Conservation (phyloP, 2,329 filamentous ascomycete species). For the Stemphylium lycopersici region DNA sequence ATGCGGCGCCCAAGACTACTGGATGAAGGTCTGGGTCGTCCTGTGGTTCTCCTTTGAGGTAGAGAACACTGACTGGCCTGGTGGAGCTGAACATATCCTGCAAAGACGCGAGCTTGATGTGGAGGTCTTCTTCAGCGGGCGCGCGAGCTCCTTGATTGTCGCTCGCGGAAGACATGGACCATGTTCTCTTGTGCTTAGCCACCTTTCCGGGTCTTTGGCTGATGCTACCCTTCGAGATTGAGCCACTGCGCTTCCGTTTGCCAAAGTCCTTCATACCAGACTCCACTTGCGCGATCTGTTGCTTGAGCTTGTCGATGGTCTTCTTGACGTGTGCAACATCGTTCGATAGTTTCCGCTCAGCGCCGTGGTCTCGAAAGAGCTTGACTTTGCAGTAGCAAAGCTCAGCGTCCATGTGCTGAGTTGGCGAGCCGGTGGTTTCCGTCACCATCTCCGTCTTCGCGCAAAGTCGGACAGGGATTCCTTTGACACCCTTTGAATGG, state of each 20-base stretch:
- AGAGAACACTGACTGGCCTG: slow-evolving; percentile 76
- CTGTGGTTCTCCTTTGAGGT: slow-evolving; percentile 74
- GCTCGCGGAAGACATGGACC: slow-evolving; percentile 83
- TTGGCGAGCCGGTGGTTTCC: slow-evolving; percentile 54
- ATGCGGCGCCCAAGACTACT: slow-evolving; percentile 73
- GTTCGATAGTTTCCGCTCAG: slow-evolving; percentile 92
- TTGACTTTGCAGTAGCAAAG: slow-evolving; percentile 97
- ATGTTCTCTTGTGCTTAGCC: slow-evolving; percentile 88
- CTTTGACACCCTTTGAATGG: slow-evolving; percentile 97
- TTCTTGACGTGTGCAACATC: slow-evolving; percentile 95
- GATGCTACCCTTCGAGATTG: slow-evolving; percentile 55
- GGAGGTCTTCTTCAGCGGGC: slow-evolving; percentile 70
- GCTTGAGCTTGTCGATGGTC: slow-evolving; percentile 93
- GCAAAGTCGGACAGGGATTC: slow-evolving; percentile 91
- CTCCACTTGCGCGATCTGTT: slow-evolving; percentile 82
- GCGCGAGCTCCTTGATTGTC: slow-evolving; percentile 52
- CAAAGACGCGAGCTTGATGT: slow-evolving; percentile 76
- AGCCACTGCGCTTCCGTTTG: slow-evolving; percentile 65
- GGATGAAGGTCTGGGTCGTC: slow-evolving; percentile 83
- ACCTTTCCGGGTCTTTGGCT: slow-evolving; percentile 75
- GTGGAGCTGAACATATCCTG: slow-evolving; percentile 92
- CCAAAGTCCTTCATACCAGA: slow-evolving; percentile 65
- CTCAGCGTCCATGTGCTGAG: slow-evolving; percentile 62
- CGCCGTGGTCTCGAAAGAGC: slow-evolving; percentile 93
- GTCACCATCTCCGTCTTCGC: slow-evolving; percentile 80